Evolutionary conservation across 2,329 filamentous ascomycete genomes (phyloP), one percentile per base, ranked within the genome.

Genomic region (Phyllosticta paracitricarpa): DNA sequence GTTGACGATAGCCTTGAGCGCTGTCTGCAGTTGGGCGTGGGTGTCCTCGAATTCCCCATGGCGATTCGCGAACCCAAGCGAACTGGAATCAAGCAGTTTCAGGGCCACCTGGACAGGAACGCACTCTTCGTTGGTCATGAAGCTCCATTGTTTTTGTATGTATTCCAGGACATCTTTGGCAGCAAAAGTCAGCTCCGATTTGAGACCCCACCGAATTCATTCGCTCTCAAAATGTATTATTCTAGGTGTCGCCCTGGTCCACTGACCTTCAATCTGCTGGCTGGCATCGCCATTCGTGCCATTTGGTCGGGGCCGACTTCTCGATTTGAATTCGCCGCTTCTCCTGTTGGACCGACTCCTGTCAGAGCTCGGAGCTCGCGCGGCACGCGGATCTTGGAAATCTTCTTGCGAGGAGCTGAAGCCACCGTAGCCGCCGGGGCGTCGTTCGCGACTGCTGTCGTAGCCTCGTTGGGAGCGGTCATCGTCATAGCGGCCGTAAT

Each of bases 51-150:
- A 99, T 66, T 90, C 87, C 64, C 82, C 83, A 73, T 96, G 93
- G 68, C 95, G 90, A 72, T 91, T 87, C 55, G 93, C 93, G 64
- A 94, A 85, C 22, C 94, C 94, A 61, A 99, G 85, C 4, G 93
- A 97, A 78, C 92, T 97, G 57, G 84, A 86, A 75, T 99, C 94
- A 77, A 97, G 89, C 65, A 99, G 81, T 75, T 97, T 92, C 55
- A 99, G 81, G n/a, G 93, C 91, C 58, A 97, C 84, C 74, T 97
- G 92, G 40, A 97, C 91, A 2, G 94, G 94, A 33, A 97, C 85
- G 71, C 92, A 97, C 70, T 94, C 88, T 64, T 88, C 87, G 68
- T 89, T 83, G 65, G 89, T 90, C 89, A 99, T 94, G 67, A 91
- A 88, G 53, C 89, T 88, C 93, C 94, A 99, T 71, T 96, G 91